Base-by-base conservation (phyloP, 164 flowering plant species). In the Nymphaea thermarum region DNA sequence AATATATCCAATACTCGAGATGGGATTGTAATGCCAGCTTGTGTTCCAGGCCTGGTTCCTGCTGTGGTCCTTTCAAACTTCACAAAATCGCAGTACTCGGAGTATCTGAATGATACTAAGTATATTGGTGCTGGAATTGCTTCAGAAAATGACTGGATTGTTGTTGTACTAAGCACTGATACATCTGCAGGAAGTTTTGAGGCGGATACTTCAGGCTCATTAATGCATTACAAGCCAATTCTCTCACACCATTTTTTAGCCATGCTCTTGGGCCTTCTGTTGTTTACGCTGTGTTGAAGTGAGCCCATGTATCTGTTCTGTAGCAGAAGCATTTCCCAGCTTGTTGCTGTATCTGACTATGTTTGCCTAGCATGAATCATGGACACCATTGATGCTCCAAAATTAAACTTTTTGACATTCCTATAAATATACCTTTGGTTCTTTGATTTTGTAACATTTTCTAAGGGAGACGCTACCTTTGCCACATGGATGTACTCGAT, bases 1-100 rank as follows among this genome's bases (percentile, higher is more conserved):
- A 86, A 85, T 73, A 62, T 83, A 73, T 71, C 82, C 47, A 68
- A 75, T 78, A 87, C 96, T 3, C 78, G 76, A 69, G 90, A 84
- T 62, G 91, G 96, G 2, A 51, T 43, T 5, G 60, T 86, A 68
- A 65, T 87, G 85, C 96, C 93, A 43, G 91, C 87, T 36, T 87
- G 96, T 62, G 91, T 90, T 70, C 93, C 89, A 12, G 67, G 76
- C 72, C 79, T 85, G 57, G 84, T 42, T 5, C 71, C 83, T 2
- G 67, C 67, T 42, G 77, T 80, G 0, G 87, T 92, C 25, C 87
- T 92, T 10, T 68, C 87, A 0, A 92, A 92, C 74, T 92, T 75
- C 77, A 92, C 98, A 0, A 73, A 77, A 64, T 71, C 90, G 43
- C 87, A 78, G 72, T 89, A 87, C 74, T 78, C 85, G 0, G 47